A percentile compares a stretch with the other conserved stretches of the same genome.
Evolutionary conservation across 2,329 filamentous ascomycete genomes (phyloP).

Genomic region (Nemania bipapillata): DNA sequence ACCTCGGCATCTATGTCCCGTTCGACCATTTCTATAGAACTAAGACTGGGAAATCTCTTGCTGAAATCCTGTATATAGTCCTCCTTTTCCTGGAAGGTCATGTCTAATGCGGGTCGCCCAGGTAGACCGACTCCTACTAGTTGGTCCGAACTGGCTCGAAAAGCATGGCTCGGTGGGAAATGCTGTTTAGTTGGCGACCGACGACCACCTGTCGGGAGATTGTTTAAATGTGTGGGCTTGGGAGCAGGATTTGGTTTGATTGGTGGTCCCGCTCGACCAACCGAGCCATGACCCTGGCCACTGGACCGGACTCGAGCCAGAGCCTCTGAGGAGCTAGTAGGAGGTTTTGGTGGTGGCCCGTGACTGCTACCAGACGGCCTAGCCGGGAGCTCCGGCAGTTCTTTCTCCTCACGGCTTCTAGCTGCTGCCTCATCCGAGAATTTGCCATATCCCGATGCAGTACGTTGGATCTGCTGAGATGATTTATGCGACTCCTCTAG

Average conservation of each 20-base stretch:
- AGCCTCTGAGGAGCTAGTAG: constrained; percentile 41
- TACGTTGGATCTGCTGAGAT: constrained; percentile 66
- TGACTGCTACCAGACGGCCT: constrained; percentile 59
- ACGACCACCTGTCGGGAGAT: constrained; percentile 58
- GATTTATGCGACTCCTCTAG: constrained; percentile 79
- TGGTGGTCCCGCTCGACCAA: constrained; percentile 48
- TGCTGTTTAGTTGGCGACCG: constrained; percentile 61
- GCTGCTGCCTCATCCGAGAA: constrained; percentile 71
- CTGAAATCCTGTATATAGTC: constrained; percentile 78
- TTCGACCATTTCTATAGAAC: constrained; percentile 88
- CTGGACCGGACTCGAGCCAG: constrained; percentile 41
- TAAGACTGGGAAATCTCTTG: constrained; percentile 86
- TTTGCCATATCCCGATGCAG: constrained; percentile 88
- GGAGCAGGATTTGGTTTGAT: constrained; percentile 66
- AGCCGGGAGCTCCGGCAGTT: constrained; percentile 59
- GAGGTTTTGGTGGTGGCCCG: constrained; percentile 44
- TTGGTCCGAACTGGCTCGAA: constrained; percentile 51
- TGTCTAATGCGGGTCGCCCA: constrained; percentile 63
- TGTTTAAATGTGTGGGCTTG: constrained; percentile 71
- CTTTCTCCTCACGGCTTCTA: constrained; percentile 54
- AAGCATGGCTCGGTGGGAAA: constrained; percentile 42
- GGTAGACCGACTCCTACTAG: constrained; percentile 60
- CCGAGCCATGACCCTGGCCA: constrained; percentile 39
- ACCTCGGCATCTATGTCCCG: constrained; percentile 64
- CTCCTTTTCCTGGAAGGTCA: constrained; percentile 68